Evolutionary conservation across 768 basidiomycete genomes (phyloP).

Genomic region (Lepiota venenata): DNA sequence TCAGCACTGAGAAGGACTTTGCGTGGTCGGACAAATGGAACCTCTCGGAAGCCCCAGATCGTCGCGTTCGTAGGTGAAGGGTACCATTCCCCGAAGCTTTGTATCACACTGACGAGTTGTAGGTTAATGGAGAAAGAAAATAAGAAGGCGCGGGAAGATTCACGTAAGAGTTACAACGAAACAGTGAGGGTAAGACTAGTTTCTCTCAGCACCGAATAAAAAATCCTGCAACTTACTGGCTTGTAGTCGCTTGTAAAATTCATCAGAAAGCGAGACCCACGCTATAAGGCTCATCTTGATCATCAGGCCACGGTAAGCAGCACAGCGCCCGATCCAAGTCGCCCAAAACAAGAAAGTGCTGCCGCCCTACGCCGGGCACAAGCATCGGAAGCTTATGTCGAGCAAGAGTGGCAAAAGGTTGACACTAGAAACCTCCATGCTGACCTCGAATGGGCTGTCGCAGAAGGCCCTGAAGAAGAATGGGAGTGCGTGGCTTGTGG

Average conservation of each 20-base stretch:
- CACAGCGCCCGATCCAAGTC: constrained; percentile 26
- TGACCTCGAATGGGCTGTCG: constrained; percentile 74
- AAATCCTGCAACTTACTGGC: not conserved
- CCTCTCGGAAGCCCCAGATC: constrained; percentile 78
- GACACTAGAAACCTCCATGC: constrained; percentile 39
- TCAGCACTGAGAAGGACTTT: constrained; percentile 85
- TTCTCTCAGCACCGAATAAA: not conserved
- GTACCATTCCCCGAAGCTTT: not conserved
- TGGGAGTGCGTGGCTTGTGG: constrained; percentile 96
- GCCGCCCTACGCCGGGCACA: constrained; percentile 24
- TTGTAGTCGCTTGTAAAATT: constrained; percentile 69
- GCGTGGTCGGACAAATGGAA: constrained; percentile 87
- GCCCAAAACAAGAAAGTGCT: constrained; percentile 25
- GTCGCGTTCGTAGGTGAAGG: constrained; percentile 70
- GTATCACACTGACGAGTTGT: constrained; percentile 3
- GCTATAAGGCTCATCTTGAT: constrained; percentile 67
- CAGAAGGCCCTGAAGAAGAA: constrained; percentile 73
- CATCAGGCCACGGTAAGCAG: constrained; percentile 36
- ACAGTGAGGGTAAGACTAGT: constrained; percentile 67
- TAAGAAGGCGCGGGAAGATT: constrained; percentile 85
- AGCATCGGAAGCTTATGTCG: constrained; percentile 51
- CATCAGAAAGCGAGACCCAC: constrained; percentile 84
- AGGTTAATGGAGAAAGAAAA: constrained; percentile 97
- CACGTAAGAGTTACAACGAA: constrained; percentile 89
- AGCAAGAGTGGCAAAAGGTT: constrained; percentile 89